These are phyloP conservation scores for Xanthoparmelia taractica DNA, from an alignment of 495 filamentous ascomycete genomes.

Conservation along the genomic window DNA sequence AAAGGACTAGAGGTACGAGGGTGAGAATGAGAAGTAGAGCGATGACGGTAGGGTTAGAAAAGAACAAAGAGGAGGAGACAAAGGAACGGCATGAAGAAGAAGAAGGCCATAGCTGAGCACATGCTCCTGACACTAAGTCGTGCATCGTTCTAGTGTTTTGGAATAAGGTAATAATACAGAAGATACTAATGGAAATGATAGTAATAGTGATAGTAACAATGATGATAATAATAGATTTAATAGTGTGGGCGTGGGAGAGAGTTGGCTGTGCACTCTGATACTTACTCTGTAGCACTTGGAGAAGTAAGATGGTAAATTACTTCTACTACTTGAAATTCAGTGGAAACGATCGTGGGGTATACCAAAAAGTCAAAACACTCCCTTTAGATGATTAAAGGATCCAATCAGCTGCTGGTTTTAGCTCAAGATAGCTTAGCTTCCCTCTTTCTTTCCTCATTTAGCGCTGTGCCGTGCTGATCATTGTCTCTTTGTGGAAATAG, in stretches of 20 bases:
- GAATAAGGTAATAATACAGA: background rate
- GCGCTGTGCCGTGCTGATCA: background rate
- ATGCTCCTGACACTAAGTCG: constrained; percentile 3
- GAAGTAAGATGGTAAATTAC: too few relatives aligned
- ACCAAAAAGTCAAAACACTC: too few relatives aligned
- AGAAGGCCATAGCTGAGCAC: background rate
- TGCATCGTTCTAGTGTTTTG: too few relatives aligned
- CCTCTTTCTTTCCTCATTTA: background rate
- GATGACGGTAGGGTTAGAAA: background rate
- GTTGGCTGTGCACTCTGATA: too few relatives aligned
- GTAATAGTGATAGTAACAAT: background rate
- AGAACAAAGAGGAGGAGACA: background rate
- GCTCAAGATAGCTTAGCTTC: too few relatives aligned
- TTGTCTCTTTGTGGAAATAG: background rate
- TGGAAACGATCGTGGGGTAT: too few relatives aligned
- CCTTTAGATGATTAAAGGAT: too few relatives aligned
- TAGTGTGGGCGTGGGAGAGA: too few relatives aligned
- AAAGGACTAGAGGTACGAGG: background rate
- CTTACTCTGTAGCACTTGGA: too few relatives aligned
- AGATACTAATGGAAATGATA: background rate
- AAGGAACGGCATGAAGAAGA: background rate
- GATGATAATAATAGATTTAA: too few relatives aligned
- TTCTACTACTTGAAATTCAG: too few relatives aligned
- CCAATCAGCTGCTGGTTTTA: too few relatives aligned
- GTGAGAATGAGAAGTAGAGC: background rate